Conservation (phyloP, 208 protist species). For the Porcisia hertigi region DNA sequence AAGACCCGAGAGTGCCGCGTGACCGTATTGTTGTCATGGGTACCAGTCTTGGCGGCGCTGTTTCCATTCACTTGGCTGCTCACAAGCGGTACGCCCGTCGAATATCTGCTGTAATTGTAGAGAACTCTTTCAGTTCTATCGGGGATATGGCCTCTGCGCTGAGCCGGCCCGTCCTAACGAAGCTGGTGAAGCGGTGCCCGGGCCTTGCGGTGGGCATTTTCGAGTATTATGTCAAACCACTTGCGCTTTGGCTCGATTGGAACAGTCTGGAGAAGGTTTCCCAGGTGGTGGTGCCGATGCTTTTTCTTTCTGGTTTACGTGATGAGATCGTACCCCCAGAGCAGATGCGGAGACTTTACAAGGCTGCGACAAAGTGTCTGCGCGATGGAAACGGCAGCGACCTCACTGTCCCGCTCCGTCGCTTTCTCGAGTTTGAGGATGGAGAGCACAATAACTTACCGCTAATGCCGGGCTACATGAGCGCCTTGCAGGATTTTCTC, state of each 20-base stretch:
- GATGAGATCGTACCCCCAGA: conserved; percentile 89
- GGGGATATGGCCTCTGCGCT: conserved; percentile 75
- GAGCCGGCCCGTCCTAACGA: conserved; percentile 22
- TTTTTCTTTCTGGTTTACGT: conserved; percentile 79
- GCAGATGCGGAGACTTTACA: conserved; percentile 80
- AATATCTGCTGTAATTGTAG: conserved; percentile 80
- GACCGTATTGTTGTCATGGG: conserved; percentile 88
- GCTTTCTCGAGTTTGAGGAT: conserved; percentile 68
- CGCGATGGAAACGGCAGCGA: conserved; percentile 22
- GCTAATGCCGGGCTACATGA: conserved; percentile 57
- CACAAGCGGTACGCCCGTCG: conserved; percentile 37
- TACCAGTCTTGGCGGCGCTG: conserved; percentile 89
- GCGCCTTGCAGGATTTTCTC: conserved; percentile 66
- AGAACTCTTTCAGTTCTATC: conserved; percentile 93
- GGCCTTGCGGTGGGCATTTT: conserved; percentile 40
- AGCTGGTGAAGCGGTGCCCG: conserved; percentile 21
- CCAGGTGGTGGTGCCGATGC: conserved; percentile 47
- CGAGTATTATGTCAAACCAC: conserved; percentile 76
- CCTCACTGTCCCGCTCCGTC: conserved; percentile 29
- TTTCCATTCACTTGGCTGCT: conserved; percentile 81
- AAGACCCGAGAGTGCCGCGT: conserved; percentile 57
- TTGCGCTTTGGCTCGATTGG: conserved; percentile 77
- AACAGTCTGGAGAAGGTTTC: conserved; percentile 48
- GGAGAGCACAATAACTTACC: conserved; percentile 77
- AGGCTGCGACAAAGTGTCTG: conserved; percentile 26